Evolutionary conservation across 2,329 filamentous ascomycete species (phyloP).

Genomic region (Ilyonectria mors-panacis): DNA sequence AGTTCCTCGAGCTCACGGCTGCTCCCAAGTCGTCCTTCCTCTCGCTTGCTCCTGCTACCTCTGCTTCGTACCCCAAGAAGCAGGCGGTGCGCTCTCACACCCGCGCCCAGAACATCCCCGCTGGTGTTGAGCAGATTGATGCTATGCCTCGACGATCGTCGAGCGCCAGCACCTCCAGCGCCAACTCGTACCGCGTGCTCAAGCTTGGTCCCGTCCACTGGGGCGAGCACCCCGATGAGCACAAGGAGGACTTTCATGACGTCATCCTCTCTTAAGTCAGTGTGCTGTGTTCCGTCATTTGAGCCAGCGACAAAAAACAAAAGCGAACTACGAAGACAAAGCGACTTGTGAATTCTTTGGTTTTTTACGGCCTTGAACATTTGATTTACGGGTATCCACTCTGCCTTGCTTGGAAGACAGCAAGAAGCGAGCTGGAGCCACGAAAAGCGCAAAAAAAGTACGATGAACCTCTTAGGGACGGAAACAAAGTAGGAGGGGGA

Average conservation of each 20-base stretch:
- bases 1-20: conserved; percentile 47
- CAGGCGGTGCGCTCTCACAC: conserved; percentile 50
- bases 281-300: conserved; percentile 22
- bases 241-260: conserved; percentile 71
- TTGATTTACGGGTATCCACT: conserved; percentile 14
- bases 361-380: conserved; percentile 13
- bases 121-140: conserved; percentile 43
- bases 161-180: conserved; percentile 57
- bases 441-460: conserved; percentile 23
- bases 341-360: conserved; percentile 31
- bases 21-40: conserved; percentile 61
- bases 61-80: conserved; percentile 67
- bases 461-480: conserved; percentile 1
- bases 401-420: conserved; percentile 19
- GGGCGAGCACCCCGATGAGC: conserved; percentile 71
- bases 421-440: conserved; percentile 6
- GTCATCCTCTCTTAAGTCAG: conserved; percentile 57
- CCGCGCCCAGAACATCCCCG: conserved; percentile 38
- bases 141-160: conserved; percentile 64
- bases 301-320: conserved; percentile 20
- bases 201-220: conserved; percentile 77
- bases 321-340: conserved; percentile 30
- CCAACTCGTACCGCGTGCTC: conserved; percentile 65
- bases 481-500: background rate
- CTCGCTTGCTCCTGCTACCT: conserved; percentile 71